Base-by-base conservation (phyloP, 768 basidiomycete species). In the Boletus vinaceobasis region DNA sequence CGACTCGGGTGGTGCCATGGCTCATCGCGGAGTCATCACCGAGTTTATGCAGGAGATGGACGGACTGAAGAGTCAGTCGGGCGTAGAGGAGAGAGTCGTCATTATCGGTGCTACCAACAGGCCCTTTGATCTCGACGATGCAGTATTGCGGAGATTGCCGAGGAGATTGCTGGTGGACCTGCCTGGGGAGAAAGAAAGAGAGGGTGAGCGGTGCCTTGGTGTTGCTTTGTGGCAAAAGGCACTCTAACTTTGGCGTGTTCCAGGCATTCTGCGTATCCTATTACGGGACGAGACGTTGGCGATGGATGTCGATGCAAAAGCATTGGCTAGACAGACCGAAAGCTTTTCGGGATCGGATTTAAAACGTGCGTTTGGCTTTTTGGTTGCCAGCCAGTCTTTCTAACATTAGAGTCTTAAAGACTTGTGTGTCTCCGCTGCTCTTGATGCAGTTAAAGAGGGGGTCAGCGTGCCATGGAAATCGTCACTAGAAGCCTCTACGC, bases 41-140 rank as follows among this genome's bases (percentile, higher is more conserved):
- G 90, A 94, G 70, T 93, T 93, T 69, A 93, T 94, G 90, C 90
- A 91, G 66, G 93, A 96, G 68, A 96, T 98, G 93, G 94, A 98
- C 63, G 94, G 94, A 3, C 74, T 98, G 54, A 88, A 85, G 67
- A 82, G 88, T 9, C 68, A 60, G 21, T 49, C 56, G 7, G 53
- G 68, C 11, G 81, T 80, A 58, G 88, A 93, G 50, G 84, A 90
- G 58, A 84, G 83, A 57, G 84, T 97, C 53, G 87, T 96, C 52
- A 86, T 98, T 46, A 93, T 98, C 48, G 94, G 95, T 38, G 94
- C 94, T 2, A 97, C 95, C 2, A 98, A 98, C 69, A 73, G 94
- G 59, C 91, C 91, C 1, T 93, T 92, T 63, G 91, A 93, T 65
- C 74, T 93, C 32, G 91, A 93, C 65, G 94, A 97, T 70, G 94